Conservation (phyloP, 2,329 filamentous ascomycete species). For the Torrubiellomyces zombiae region DNA sequence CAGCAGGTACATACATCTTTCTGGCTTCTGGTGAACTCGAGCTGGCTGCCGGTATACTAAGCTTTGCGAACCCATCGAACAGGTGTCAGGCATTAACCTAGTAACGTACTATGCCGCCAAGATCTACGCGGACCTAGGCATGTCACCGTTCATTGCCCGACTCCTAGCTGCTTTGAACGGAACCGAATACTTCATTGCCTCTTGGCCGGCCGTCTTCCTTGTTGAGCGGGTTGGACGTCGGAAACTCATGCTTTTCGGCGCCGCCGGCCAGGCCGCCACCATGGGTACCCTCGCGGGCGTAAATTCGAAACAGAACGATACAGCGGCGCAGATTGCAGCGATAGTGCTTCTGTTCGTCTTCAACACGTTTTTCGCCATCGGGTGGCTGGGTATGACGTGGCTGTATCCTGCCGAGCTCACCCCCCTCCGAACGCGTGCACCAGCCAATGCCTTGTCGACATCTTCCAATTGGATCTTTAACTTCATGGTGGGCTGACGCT, state of each 20-base stretch:
- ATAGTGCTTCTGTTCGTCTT: conserved; percentile 52
- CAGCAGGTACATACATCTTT: too few relatives aligned
- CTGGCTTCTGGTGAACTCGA: too few relatives aligned
- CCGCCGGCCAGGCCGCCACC: conserved; percentile 39
- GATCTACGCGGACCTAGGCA: conserved; percentile 39
- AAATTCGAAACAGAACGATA: conserved; percentile 31
- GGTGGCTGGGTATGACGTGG: conserved; percentile 44
- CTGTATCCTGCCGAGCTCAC: conserved; percentile 51
- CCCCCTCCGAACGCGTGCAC: conserved; percentile 48
- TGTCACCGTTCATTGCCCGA: conserved; percentile 36
- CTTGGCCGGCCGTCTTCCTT: conserved; percentile 42
- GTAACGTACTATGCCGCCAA: conserved; percentile 46
- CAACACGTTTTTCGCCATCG: conserved; percentile 40
- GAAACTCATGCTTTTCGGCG: conserved; percentile 56
- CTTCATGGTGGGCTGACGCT: conserved; percentile 34
- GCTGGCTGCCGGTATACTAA: too few relatives aligned
- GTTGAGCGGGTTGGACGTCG: conserved; percentile 52
- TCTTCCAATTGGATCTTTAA: conserved; percentile 47
- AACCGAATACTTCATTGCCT: conserved; percentile 42
- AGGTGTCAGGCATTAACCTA: conserved; percentile 45
- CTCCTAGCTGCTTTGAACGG: conserved; percentile 30
- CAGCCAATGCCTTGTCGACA: conserved; percentile 38
- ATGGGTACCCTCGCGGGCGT: conserved; percentile 48
- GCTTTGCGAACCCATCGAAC: too few relatives aligned
- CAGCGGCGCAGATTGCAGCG: conserved; percentile 37